These are phyloP conservation scores for Ustanciosporium gigantosporum DNA, from an alignment of 1,284 basidiomycete genomes.

Conservation along the genomic window DNA sequence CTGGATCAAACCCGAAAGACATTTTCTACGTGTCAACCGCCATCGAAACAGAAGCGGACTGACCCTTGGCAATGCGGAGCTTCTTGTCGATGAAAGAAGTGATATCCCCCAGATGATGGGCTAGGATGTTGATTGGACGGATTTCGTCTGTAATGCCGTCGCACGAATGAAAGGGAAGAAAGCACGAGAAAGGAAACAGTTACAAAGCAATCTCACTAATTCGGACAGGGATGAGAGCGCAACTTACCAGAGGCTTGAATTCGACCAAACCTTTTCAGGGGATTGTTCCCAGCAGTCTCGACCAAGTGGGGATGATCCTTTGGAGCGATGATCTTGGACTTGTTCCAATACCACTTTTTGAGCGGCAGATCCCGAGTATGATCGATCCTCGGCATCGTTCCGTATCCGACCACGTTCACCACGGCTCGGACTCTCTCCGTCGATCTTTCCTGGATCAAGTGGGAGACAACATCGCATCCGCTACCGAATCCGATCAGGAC, in stretches of 20 bases:
- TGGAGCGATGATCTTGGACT: slow-evolving; percentile 21
- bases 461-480: slow-evolving; percentile 75
- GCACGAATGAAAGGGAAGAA: neutral
- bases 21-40: too few relatives aligned
- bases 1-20: too few relatives aligned
- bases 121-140: slow-evolving; percentile 20
- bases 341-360: slow-evolving; percentile 32
- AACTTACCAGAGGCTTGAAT: neutral
- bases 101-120: slow-evolving; percentile 6
- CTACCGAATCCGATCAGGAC: slow-evolving; percentile 84
- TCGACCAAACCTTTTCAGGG: slow-evolving; percentile 22
- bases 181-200: too few relatives aligned
- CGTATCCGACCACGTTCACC: slow-evolving; percentile 40
- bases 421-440: slow-evolving; percentile 30
- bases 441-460: slow-evolving; percentile 69
- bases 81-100: slow-evolving; percentile 8
- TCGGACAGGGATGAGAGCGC: too few relatives aligned
- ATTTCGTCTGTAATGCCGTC: slow-evolving; percentile 11
- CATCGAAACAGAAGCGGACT: too few relatives aligned
- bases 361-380: neutral
- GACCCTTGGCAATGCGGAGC: neutral
- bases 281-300: slow-evolving; percentile 8
- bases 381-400: slow-evolving; percentile 24
- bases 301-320: slow-evolving; percentile 18
- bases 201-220: too few relatives aligned